A percentile compares a stretch with the other conserved stretches of the same genome.
Evolutionary conservation across 1,284 basidiomycete species (phyloP).

Genomic region (Pterulicium gracile): DNA sequence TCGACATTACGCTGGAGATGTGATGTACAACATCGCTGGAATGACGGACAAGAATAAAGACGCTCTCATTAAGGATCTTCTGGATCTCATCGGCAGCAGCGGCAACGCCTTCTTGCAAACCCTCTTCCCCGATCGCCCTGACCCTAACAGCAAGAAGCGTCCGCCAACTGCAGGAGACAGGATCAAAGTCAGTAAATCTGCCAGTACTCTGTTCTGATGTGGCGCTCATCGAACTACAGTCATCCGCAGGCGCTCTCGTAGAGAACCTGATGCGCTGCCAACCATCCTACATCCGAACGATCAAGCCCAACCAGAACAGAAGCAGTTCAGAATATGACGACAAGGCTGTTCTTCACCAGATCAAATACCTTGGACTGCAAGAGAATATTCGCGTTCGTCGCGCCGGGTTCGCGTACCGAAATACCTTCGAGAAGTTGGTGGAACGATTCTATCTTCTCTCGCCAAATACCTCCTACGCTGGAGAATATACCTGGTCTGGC

Average conservation of each 20-base stretch:
- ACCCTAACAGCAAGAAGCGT: slow-evolving; percentile 95
- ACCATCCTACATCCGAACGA: slow-evolving; percentile 98
- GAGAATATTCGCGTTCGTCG: slow-evolving; percentile 97
- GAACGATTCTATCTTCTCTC: slow-evolving; percentile 96
- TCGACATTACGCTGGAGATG: slow-evolving; percentile 95
- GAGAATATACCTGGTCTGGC: slow-evolving; percentile 96
- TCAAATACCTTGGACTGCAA: slow-evolving; percentile 97
- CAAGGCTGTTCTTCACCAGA: slow-evolving; percentile 94
- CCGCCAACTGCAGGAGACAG: slow-evolving; percentile 97
- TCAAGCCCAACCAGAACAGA: slow-evolving; percentile 98
- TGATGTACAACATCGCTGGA: slow-evolving; percentile 93
- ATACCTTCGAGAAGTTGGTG: slow-evolving; percentile 98
- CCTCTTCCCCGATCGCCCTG: slow-evolving; percentile 91
- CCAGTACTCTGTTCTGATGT: slow-evolving; percentile 66
- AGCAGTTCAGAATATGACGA: slow-evolving; percentile 88
- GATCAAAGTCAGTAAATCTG: slow-evolving; percentile 63
- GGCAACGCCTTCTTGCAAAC: slow-evolving; percentile 79
- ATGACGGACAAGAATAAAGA: slow-evolving; percentile 99
- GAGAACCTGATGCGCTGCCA: slow-evolving; percentile 94
- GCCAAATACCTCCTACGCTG: slow-evolving; percentile 92
- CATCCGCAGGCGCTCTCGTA: slow-evolving; percentile 89
- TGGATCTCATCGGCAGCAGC: slow-evolving; percentile 80
- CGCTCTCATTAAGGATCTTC: slow-evolving; percentile 86
- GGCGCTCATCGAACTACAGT: slow-evolving; percentile 85
- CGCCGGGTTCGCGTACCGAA: slow-evolving; percentile 96